These are phyloP conservation scores for Stereocaulon alpinum DNA, from an alignment of 495 filamentous ascomycete genomes.

Conservation along the genomic window DNA sequence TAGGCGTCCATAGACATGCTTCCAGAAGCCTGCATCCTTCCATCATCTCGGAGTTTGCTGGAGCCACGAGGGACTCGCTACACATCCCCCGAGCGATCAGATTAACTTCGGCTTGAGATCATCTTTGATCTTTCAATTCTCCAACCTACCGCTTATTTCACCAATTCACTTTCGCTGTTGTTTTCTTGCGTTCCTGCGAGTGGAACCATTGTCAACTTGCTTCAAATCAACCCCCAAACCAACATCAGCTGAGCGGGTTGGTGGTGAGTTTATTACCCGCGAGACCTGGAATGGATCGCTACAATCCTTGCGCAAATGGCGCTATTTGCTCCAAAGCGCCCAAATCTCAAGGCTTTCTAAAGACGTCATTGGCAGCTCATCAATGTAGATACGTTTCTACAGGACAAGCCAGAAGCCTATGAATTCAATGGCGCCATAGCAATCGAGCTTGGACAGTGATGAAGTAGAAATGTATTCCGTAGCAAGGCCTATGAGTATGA, in stretches of 20 bases:
- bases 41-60: constrained; percentile 1
- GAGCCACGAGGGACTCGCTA: background rate
- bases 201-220: background rate
- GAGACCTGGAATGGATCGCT: constrained; percentile 3
- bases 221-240: background rate
- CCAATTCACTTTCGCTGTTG: background rate
- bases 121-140: no score
- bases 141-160: background rate
- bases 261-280: background rate
- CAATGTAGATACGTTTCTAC: background rate
- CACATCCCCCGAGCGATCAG: background rate
- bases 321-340: background rate
- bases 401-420: background rate
- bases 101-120: no score
- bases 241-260: background rate
- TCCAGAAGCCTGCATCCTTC: constrained; percentile 4
- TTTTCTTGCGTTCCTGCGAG: background rate
- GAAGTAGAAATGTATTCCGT: background rate
- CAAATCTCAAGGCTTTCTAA: background rate
- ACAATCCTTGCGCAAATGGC: constrained; percentile 10
- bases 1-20: background rate
- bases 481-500: constrained; percentile 3
- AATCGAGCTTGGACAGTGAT: background rate
- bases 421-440: constrained; percentile 1
- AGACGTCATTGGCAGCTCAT: background rate